A percentile compares a stretch with the other conserved stretches of the same genome.
phyloP scores from a whole-genome alignment of 805 yeast species.

The Ogataea nonfermentans region DNA sequence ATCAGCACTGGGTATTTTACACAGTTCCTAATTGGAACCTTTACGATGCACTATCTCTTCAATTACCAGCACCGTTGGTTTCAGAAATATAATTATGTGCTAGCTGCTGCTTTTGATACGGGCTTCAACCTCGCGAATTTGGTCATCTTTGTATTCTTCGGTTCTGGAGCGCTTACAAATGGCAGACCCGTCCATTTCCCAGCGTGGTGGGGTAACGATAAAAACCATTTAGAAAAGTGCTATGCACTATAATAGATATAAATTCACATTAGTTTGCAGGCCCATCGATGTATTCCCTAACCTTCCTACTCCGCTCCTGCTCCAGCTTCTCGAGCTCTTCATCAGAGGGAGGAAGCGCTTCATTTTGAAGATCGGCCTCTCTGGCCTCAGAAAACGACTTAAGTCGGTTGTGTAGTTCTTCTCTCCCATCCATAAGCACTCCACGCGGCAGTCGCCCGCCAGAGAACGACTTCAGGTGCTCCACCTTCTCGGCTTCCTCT shows the following conservation, averaged over 20 bases:
- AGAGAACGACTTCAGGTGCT: slow-evolving; percentile 67
- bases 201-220: slow-evolving; percentile 51
- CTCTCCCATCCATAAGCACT: slow-evolving; percentile 76
- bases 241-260: slow-evolving; percentile 34
- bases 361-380: slow-evolving; percentile 76
- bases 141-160: slow-evolving; percentile 36
- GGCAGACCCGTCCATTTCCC: slow-evolving; percentile 29
- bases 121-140: slow-evolving; percentile 46
- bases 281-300: slow-evolving; percentile 36
- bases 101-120: slow-evolving; percentile 52
- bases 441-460: slow-evolving; percentile 87
- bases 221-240: slow-evolving; percentile 43
- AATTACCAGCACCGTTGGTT: slow-evolving; percentile 40
- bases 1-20: slow-evolving; percentile 49
- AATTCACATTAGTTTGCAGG: slow-evolving; percentile 1
- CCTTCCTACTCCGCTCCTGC: slow-evolving; percentile 44
- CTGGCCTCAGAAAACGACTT: slow-evolving; percentile 80
- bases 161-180: slow-evolving; percentile 17
- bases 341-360: slow-evolving; percentile 79
- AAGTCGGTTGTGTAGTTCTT: slow-evolving; percentile 70
- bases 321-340: slow-evolving; percentile 51
- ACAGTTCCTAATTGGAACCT: slow-evolving; percentile 46
- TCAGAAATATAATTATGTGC: slow-evolving; percentile 44
- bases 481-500: slow-evolving; percentile 84
- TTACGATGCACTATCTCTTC: slow-evolving; percentile 45